Conservation (phyloP, 306 rosid genomes). For the Glycine soja region DNA sequence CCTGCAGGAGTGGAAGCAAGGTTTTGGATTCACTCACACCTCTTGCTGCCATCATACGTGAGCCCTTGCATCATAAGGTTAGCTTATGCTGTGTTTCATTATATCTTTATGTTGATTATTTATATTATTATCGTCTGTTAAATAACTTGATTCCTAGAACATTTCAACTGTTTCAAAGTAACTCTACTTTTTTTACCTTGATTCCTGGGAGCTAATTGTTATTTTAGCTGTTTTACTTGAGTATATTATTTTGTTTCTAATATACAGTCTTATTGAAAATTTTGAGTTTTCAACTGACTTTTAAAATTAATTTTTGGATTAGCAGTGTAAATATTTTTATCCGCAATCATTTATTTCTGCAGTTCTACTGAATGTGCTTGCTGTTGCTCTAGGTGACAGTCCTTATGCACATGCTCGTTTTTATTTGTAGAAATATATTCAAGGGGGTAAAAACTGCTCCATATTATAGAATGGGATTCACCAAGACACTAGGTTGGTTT, state of each 20-base stretch:
- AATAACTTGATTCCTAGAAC: constrained; percentile 12
- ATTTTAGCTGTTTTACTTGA: constrained; percentile 21
- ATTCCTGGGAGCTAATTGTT: constrained; percentile 20
- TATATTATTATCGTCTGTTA: constrained; percentile 5
- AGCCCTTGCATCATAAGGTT: constrained; percentile 83
- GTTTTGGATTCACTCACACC: constrained; percentile 72
- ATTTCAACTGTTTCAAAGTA: constrained; percentile 20
- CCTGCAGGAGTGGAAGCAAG: constrained; percentile 77
- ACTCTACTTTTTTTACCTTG: background rate
- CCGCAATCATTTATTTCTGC: constrained; percentile 12
- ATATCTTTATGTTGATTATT: constrained; percentile 25
- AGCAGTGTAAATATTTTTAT: constrained; percentile 18
- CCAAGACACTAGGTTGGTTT: constrained; percentile 15
- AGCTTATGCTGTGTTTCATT: constrained; percentile 38
- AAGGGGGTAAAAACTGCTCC: background rate
- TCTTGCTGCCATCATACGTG: constrained; percentile 65
- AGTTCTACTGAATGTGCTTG: background rate
- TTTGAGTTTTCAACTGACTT: constrained; percentile 3
- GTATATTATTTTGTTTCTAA: background rate
- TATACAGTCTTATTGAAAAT: constrained; percentile 13
- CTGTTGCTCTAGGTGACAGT: constrained; percentile 4
- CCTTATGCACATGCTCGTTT: background rate
- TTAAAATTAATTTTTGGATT: background rate
- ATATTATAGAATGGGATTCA: constrained; percentile 7
- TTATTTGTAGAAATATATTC: constrained; percentile 10